A percentile compares a stretch with the other conserved stretches of the same genome.
phyloP scores from a whole-genome alignment of 2,329 filamentous ascomycete species.

The Mycosphaerella sp. region DNA sequence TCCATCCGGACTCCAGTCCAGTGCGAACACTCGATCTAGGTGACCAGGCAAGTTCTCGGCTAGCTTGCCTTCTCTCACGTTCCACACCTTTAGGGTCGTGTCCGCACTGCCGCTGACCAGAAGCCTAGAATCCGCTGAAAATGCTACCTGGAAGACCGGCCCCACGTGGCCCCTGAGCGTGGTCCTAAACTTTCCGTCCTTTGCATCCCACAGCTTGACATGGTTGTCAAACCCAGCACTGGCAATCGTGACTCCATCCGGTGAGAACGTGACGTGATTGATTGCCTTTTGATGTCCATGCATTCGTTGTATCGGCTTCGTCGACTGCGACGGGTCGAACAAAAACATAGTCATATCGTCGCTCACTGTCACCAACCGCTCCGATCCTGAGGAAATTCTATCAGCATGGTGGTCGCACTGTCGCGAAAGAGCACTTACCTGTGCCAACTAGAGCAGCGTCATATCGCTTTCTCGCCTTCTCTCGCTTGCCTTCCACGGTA shows the following conservation, averaged over 20 bases:
- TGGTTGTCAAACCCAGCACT: conserved; percentile 91
- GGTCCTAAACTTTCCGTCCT: conserved; percentile 70
- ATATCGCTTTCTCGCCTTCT: conserved; percentile 74
- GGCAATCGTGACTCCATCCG: conserved; percentile 80
- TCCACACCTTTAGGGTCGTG: conserved; percentile 92
- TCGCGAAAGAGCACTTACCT: conserved; percentile 3
- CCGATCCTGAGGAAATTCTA: conserved; percentile 51
- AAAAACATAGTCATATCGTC: conserved; percentile 97
- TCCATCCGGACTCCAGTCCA: conserved; percentile 93
- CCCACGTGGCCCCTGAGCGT: conserved; percentile 86
- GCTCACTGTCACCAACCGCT: conserved; percentile 81
- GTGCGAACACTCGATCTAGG: conserved; percentile 85
- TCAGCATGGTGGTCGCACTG: not conserved
- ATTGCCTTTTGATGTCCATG: conserved; percentile 96
- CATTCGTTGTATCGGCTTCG: conserved; percentile 78
- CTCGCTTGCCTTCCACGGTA: conserved; percentile 62
- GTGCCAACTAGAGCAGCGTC: conserved; percentile 65
- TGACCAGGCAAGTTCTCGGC: conserved; percentile 80
- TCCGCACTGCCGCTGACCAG: conserved; percentile 86
- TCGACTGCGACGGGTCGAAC: conserved; percentile 48
- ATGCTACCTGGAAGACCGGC: conserved; percentile 86
- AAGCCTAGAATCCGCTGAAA: conserved; percentile 85
- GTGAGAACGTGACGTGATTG: conserved; percentile 91
- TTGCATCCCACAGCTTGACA: conserved; percentile 83
- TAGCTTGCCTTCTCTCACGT: conserved; percentile 77